These are phyloP conservation scores for Akanthomyces uredinophilus DNA, from an alignment of 2,329 filamentous ascomycete genomes.

Conservation along the genomic window DNA sequence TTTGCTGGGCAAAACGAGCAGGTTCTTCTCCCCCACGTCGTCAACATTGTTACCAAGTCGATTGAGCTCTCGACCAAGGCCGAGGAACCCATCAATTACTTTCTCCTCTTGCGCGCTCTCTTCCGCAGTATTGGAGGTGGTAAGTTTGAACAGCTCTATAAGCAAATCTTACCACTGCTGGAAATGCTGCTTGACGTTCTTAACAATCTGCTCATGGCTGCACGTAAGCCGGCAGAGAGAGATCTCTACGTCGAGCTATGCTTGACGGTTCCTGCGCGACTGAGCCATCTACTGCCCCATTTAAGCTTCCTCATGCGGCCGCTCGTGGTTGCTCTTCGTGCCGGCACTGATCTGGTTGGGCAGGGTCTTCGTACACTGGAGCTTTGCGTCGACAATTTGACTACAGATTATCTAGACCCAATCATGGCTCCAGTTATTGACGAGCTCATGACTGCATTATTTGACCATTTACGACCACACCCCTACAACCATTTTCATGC, in stretches of 20 bases:
- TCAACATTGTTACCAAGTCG: conserved; percentile 94
- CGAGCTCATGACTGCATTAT: conserved; percentile 94
- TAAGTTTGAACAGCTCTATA: conserved; percentile 96
- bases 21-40: conserved; percentile 89
- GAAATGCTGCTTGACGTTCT: conserved; percentile 98
- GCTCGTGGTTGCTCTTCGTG: conserved; percentile 87
- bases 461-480: conserved; percentile 88
- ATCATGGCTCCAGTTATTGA: conserved; percentile 99
- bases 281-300: conserved; percentile 93
- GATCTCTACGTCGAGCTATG: conserved; percentile 97
- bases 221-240: conserved; percentile 81
- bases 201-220: conserved; percentile 87
- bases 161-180: conserved; percentile 90
- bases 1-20: conserved; percentile 95
- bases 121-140: conserved; percentile 97
- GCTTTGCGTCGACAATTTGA: conserved; percentile 95
- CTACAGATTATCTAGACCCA: conserved; percentile 93
- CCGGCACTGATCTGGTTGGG: conserved; percentile 87
- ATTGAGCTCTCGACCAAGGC: conserved; percentile 94
- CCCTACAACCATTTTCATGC: conserved; percentile 97
- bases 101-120: conserved; percentile 82
- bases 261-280: conserved; percentile 85
- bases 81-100: conserved; percentile 98
- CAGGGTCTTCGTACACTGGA: conserved; percentile 92
- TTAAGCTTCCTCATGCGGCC: conserved; percentile 96